A percentile compares a stretch with the other conserved stretches of the same genome.
phyloP scores from a whole-genome alignment of 495 filamentous ascomycete genomes.

The Cercophora scortea region DNA sequence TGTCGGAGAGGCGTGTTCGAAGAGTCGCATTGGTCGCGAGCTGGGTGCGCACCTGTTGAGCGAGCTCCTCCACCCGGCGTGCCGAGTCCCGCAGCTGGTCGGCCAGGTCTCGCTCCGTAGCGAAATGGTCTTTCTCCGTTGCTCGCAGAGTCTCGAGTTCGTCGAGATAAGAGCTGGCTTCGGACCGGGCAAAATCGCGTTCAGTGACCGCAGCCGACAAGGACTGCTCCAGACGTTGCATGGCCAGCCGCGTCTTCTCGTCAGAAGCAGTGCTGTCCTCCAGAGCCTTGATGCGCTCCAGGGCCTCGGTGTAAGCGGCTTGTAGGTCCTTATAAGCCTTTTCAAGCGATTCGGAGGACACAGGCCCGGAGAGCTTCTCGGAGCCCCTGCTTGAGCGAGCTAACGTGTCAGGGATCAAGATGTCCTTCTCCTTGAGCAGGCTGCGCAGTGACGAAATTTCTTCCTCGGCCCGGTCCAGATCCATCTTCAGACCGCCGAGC shows the following conservation, averaged over 20 bases:
- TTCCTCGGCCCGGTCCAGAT: constrained; percentile 89
- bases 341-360: constrained; percentile 67
- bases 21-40: constrained; percentile 67
- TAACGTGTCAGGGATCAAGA: constrained; percentile 52
- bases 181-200: constrained; percentile 57
- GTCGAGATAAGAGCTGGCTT: constrained; percentile 50
- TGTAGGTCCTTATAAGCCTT: constrained; percentile 75
- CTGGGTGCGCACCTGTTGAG: constrained; percentile 66
- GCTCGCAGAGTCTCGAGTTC: constrained; percentile 55
- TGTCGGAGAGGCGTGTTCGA: constrained; percentile 72
- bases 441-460: constrained; percentile 75
- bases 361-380: constrained; percentile 18
- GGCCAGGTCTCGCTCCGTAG: constrained; percentile 53
- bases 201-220: constrained; percentile 63
- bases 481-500: constrained; percentile 87
- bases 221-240: constrained; percentile 54
- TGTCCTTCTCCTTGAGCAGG: constrained; percentile 82
- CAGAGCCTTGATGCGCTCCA: constrained; percentile 49
- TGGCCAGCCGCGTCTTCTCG: constrained; percentile 47
- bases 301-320: constrained; percentile 43
- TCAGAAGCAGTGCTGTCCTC: constrained; percentile 37
- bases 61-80: constrained; percentile 68
- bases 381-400: constrained; percentile 37
- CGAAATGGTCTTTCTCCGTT: constrained; percentile 55
- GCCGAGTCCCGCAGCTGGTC: constrained; percentile 63